phyloP scores from a whole-genome alignment of 164 flowering plant species.

The Macadamia integrifolia region DNA sequence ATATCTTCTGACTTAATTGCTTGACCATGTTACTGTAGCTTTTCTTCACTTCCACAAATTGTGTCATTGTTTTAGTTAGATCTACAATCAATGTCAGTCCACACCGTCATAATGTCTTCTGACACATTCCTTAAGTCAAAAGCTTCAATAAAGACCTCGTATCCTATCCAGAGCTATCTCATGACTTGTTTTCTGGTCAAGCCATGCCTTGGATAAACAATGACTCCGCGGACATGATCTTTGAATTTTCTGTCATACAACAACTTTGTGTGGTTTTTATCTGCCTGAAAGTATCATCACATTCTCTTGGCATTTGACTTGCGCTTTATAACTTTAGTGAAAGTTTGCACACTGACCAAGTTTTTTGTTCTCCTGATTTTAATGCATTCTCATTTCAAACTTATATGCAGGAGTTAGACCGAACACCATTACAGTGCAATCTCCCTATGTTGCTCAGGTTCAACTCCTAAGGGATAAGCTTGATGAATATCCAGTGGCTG shows the following conservation, averaged over 20 bases:
- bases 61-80: too few relatives aligned
- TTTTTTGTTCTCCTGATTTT: neutral
- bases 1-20: too few relatives aligned
- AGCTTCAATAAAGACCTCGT: too few relatives aligned
- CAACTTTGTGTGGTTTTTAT: too few relatives aligned
- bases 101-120: too few relatives aligned
- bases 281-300: neutral
- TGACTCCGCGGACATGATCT: neutral
- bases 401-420: slow-evolving; percentile 69
- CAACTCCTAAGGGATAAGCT: slow-evolving; percentile 83
- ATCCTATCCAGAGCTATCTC: too few relatives aligned
- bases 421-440: slow-evolving; percentile 70
- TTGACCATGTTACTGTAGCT: too few relatives aligned
- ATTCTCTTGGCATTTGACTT: neutral
- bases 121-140: too few relatives aligned
- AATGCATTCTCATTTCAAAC: neutral
- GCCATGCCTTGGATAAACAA: too few relatives aligned
- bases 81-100: too few relatives aligned
- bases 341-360: neutral
- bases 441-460: slow-evolving; percentile 97
- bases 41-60: too few relatives aligned
- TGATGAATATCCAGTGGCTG: slow-evolving; percentile 62
- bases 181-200: too few relatives aligned
- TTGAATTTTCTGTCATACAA: neutral
- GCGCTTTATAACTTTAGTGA: neutral